Conservation (phyloP, 2,329 filamentous ascomycete species). For the Aspergillus versicolor region DNA sequence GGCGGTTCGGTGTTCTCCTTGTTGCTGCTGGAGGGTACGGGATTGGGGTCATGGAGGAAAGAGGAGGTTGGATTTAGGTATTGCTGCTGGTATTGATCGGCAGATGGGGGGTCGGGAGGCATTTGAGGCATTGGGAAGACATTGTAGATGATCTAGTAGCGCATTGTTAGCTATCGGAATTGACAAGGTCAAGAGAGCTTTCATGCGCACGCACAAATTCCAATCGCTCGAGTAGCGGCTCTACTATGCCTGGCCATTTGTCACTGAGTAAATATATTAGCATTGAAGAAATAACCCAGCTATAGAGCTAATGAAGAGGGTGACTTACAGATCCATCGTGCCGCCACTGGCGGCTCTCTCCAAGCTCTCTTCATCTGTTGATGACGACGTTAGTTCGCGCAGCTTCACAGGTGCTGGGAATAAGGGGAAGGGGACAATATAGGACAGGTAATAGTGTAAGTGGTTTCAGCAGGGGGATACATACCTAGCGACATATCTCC, state of each 20-base stretch:
- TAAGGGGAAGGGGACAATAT: neutral
- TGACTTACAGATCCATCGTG: conserved; percentile 56
- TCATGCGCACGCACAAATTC: conserved; percentile 58
- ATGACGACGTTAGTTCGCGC: conserved; percentile 5
- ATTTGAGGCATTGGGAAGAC: conserved; percentile 72
- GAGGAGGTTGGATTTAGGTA: conserved; percentile 23
- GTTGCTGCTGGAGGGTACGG: conserved; percentile 33
- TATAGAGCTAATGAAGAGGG: neutral
- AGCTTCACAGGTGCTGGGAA: neutral
- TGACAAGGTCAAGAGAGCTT: neutral
- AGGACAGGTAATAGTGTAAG: neutral
- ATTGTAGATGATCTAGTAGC: conserved; percentile 66
- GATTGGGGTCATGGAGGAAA: conserved; percentile 29
- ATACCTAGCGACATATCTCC: conserved; percentile 30
- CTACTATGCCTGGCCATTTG: conserved; percentile 67
- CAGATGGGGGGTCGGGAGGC: conserved; percentile 42
- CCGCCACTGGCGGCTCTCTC: conserved; percentile 58
- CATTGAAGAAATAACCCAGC: neutral
- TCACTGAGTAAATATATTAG: conserved; percentile 52
- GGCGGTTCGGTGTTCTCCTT: conserved; percentile 37
- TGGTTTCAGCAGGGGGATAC: neutral
- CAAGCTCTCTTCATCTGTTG: conserved; percentile 53
- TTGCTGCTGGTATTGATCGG: conserved; percentile 24
- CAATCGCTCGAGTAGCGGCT: conserved; percentile 64
- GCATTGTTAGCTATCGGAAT: neutral